phyloP scores from a whole-genome alignment of 768 basidiomycete species.

The Chlorophyllum brunneum region DNA sequence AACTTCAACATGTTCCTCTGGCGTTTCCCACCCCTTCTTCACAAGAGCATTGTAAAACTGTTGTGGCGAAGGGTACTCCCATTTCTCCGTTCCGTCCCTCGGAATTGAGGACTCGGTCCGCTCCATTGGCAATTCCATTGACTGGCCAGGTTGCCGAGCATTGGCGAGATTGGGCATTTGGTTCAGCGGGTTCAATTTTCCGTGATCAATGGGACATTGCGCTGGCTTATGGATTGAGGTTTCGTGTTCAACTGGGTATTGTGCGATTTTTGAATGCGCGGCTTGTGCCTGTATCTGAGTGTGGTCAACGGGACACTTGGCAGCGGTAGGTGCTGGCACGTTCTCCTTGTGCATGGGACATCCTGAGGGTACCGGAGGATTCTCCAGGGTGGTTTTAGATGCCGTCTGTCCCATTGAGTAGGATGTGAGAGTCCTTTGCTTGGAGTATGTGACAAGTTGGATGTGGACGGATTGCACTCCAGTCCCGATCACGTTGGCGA shows the following conservation, averaged over 20 bases:
- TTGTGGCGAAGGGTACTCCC: constrained; percentile 98
- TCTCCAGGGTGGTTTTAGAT: constrained; percentile 28
- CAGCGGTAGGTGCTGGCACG: constrained; percentile 21
- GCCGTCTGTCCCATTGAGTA: constrained; percentile 41
- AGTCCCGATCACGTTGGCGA: too few species aligned
- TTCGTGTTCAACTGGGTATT: constrained; percentile 44
- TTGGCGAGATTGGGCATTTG: constrained; percentile 88
- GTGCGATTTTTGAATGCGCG: constrained; percentile 19
- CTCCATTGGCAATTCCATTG: constrained; percentile 59
- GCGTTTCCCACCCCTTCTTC: constrained; percentile 95
- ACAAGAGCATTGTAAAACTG: constrained; percentile 98
- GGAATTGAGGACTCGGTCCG: constrained; percentile 86
- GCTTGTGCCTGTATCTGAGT: constrained; percentile 13
- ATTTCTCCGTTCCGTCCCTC: constrained; percentile 51
- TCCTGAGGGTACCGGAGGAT: constrained; percentile 22
- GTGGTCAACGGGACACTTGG: constrained; percentile 38
- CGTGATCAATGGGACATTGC: constrained; percentile 63
- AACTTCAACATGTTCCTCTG: constrained; percentile 91
- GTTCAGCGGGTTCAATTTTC: constrained; percentile 66
- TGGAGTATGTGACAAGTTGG: neutral
- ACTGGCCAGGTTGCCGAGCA: constrained; percentile 54
- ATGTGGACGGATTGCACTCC: too few species aligned
- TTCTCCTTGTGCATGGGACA: constrained; percentile 36
- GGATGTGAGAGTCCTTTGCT: neutral
- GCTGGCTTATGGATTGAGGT: constrained; percentile 30